Evolutionary conservation across 495 filamentous ascomycete genomes (phyloP).

Genomic region (Pseudevernia furfuracea): DNA sequence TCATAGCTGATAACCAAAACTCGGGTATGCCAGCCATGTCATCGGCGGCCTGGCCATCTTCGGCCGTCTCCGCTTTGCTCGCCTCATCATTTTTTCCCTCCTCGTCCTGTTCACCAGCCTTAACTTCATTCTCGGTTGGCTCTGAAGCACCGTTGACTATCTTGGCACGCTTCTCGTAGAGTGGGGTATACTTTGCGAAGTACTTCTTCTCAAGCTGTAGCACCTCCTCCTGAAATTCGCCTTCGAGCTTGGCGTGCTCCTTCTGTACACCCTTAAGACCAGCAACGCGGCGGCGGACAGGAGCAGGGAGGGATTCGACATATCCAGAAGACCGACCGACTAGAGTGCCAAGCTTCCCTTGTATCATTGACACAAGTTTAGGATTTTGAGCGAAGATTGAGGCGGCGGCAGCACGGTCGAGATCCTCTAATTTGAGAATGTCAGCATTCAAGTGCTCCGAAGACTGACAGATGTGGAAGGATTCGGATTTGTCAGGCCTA

Average conservation of each 20-base stretch:
- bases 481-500: constrained; percentile 36
- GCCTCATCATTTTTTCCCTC: constrained; percentile 50
- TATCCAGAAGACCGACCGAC: constrained; percentile 96
- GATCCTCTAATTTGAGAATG: constrained; percentile 57
- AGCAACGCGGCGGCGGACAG: constrained; percentile 85
- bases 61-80: constrained; percentile 37
- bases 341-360: constrained; percentile 86
- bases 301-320: constrained; percentile 83
- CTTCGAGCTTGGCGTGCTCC: constrained; percentile 96
- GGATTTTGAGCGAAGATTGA: constrained; percentile 93
- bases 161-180: constrained; percentile 88
- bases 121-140: constrained; percentile 76
- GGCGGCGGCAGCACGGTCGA: constrained; percentile 78
- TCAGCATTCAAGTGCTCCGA: constrained; percentile 17
- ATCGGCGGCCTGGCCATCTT: constrained; percentile 42
- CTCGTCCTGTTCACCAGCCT: constrained; percentile 75
- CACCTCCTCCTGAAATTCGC: constrained; percentile 96
- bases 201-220: constrained; percentile 98
- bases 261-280: constrained; percentile 97
- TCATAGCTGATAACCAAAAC: constrained; percentile 99
- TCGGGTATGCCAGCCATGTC: constrained; percentile 79
- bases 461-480: background rate
- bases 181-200: constrained; percentile 94
- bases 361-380: constrained; percentile 87
- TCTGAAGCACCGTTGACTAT: constrained; percentile 87